Conservation (phyloP, 768 basidiomycete species). For the Termitomyces heimii region DNA sequence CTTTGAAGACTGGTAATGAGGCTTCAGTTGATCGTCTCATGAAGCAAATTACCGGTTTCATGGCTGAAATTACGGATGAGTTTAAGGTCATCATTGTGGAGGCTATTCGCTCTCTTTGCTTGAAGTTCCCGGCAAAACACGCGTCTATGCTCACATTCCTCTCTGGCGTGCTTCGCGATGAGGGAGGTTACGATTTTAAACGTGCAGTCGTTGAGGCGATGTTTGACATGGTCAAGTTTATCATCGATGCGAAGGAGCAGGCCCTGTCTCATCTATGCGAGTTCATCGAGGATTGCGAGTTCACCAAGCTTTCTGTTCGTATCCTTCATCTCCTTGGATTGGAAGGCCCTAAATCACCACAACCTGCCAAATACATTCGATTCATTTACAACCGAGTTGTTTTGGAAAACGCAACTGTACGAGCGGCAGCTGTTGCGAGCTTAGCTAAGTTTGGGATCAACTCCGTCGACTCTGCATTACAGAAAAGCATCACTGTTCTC, state of each 20-base stretch:
- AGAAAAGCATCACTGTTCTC: constrained; percentile 83
- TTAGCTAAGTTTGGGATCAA: constrained; percentile 97
- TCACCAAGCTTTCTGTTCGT: constrained; percentile 96
- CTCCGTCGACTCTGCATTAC: constrained; percentile 68
- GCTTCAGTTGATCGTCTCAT: constrained; percentile 98
- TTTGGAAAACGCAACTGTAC: constrained; percentile 94
- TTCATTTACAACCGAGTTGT: constrained; percentile 99
- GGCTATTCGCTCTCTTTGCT: constrained; percentile 94
- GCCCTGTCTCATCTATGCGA: constrained; percentile 98
- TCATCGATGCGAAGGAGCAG: constrained; percentile 92
- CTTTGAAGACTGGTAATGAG: constrained; percentile 88
- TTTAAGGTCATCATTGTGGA: constrained; percentile 99
- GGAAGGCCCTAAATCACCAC: constrained; percentile 93
- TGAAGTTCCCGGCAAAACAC: constrained; percentile 98
- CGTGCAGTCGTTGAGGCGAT: constrained; percentile 98
- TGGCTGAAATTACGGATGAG: constrained; percentile 99
- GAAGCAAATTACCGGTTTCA: constrained; percentile 98
- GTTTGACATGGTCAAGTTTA: constrained; percentile 99
- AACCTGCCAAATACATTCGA: constrained; percentile 97
- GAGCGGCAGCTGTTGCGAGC: constrained; percentile 92
- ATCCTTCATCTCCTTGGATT: constrained; percentile 92
- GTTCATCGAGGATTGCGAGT: constrained; percentile 99
- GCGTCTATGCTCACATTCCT: constrained; percentile 96
- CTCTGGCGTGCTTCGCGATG: constrained; percentile 93
- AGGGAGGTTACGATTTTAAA: constrained; percentile 99